Conservation (phyloP, 306 rosid species). For the Senna tora region DNA sequence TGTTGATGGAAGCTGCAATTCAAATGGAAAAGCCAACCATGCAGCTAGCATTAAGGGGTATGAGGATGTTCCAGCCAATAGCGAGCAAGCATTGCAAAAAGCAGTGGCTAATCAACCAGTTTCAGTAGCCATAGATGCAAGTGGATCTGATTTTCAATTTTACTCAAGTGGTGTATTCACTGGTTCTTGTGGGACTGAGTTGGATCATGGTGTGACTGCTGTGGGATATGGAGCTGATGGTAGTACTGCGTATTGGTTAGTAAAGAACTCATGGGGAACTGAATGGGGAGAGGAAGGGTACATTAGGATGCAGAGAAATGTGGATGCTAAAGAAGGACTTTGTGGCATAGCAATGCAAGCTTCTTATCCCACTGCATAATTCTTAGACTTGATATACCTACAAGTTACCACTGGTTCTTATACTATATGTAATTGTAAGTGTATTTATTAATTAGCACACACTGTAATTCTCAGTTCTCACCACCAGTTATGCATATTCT, state of each 20-base stretch:
- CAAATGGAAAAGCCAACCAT: slow-evolving; percentile 7
- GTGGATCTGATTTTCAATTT: slow-evolving; percentile 43
- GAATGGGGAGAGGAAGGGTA: slow-evolving; percentile 49
- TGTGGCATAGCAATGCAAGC: slow-evolving; percentile 48
- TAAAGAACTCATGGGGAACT: slow-evolving; percentile 46
- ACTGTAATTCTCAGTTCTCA: neutral
- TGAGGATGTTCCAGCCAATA: slow-evolving; percentile 44
- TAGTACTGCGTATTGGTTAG: slow-evolving; percentile 41
- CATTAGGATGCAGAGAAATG: slow-evolving; percentile 41
- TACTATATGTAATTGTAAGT: neutral
- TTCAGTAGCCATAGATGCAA: slow-evolving; percentile 47
- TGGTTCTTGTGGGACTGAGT: slow-evolving; percentile 38
- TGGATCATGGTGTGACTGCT: slow-evolving; percentile 47
- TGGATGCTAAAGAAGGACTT: slow-evolving; percentile 38
- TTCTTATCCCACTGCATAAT: slow-evolving; percentile 43
- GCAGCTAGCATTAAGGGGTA: slow-evolving; percentile 44
- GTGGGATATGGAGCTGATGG: slow-evolving; percentile 40
- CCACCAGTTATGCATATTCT: neutral
- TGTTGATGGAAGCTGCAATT: slow-evolving; percentile 31
- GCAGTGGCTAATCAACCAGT: slow-evolving; percentile 48
- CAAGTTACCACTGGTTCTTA: neutral
- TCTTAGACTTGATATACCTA: neutral
- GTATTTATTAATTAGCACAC: neutral
- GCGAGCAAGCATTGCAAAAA: slow-evolving; percentile 41
- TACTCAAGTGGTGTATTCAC: slow-evolving; percentile 42